Conservation (phyloP, 2,329 filamentous ascomycete genomes). For the Hirsutella rhossiliensis region DNA sequence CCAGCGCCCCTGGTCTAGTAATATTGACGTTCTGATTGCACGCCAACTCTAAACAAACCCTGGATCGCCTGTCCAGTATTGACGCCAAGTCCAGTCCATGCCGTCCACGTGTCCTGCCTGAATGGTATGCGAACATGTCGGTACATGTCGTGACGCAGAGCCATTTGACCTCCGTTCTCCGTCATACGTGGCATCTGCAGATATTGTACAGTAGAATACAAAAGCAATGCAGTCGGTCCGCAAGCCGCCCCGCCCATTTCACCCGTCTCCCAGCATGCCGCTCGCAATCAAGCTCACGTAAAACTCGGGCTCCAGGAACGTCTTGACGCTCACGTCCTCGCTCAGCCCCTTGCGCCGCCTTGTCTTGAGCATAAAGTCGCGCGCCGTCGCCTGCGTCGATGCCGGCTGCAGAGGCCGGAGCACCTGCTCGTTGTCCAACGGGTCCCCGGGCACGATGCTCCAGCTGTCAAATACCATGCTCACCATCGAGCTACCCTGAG, state of each 20-base stretch:
- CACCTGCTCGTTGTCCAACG: conserved; percentile 76
- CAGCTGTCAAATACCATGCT: conserved; percentile 91
- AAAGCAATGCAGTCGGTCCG: too few species aligned
- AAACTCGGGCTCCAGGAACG: conserved; percentile 91
- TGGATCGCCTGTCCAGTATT: too few species aligned
- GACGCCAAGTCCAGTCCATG: too few species aligned
- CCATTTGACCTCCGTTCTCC: too few species aligned
- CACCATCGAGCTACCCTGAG: conserved; percentile 82
- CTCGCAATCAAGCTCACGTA: conserved; percentile 82
- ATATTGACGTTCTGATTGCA: too few species aligned
- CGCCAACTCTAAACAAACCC: too few species aligned
- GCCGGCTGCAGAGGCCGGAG: conserved; percentile 80
- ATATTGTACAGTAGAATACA: too few species aligned
- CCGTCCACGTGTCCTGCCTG: too few species aligned
- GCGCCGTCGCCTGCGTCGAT: conserved; percentile 73
- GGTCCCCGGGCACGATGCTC: conserved; percentile 92
- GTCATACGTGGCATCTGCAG: too few species aligned
- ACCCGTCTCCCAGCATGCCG: conserved; percentile 59
- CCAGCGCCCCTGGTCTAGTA: too few species aligned
- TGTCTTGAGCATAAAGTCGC: conserved; percentile 96
- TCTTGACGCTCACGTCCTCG: conserved; percentile 91
- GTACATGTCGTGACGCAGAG: too few species aligned
- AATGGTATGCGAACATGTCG: too few species aligned
- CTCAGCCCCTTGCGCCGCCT: conserved; percentile 83
- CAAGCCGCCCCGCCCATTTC: conserved; percentile 2